These are phyloP conservation scores for Dalbergia oliveri DNA, from an alignment of 306 rosid genomes.

Conservation along the genomic window DNA sequence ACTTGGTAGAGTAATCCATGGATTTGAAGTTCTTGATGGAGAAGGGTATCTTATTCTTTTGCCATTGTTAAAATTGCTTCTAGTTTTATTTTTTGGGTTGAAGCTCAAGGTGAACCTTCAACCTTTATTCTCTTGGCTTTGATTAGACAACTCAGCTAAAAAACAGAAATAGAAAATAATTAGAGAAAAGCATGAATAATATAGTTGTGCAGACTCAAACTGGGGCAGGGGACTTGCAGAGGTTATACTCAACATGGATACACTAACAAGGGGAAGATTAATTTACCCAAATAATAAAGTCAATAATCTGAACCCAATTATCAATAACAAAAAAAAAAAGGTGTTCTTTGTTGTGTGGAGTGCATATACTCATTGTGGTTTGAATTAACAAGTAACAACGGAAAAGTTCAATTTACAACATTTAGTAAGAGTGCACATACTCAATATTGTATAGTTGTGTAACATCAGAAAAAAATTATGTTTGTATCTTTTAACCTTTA, in stretches of 20 bases:
- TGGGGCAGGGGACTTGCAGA: constrained; percentile 90
- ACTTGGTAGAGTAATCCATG: constrained; percentile 90
- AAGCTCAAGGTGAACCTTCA: constrained; percentile 9
- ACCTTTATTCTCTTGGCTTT: background rate
- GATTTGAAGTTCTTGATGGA: constrained; percentile 99
- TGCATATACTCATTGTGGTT: no score
- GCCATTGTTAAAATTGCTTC: background rate
- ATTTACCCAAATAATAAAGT: no score
- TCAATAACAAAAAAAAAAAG: no score
- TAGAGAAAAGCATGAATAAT: background rate
- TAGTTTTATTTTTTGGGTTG: background rate
- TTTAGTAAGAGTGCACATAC: no score
- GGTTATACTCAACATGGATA: constrained; percentile 70
- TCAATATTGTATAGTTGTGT: no score
- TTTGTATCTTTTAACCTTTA: no score
- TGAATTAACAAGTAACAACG: no score
- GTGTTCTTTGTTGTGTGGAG: no score
- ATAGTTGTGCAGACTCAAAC: constrained; percentile 78
- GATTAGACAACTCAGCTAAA: background rate
- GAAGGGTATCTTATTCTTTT: constrained; percentile 63
- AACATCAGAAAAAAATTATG: no score
- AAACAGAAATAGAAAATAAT: background rate
- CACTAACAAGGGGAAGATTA: no score
- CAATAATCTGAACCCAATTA: no score
- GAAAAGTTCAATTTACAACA: no score